Evolutionary conservation across 495 filamentous ascomycete species (phyloP).

Genomic region (Xylaria curta): DNA sequence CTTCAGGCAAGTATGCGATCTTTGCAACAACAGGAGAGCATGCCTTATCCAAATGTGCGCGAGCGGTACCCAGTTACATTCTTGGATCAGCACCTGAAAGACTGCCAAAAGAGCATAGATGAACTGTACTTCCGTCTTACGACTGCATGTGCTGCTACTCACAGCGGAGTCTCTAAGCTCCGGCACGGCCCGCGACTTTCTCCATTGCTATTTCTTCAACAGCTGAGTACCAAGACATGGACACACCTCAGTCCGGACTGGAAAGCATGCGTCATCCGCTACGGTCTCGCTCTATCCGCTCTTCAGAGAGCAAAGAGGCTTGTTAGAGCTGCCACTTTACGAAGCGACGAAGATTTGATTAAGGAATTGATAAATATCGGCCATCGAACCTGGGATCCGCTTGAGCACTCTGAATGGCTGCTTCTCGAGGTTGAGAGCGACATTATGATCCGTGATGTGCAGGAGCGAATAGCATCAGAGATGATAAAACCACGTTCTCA

Average conservation of each 20-base stretch:
- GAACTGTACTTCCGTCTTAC: background rate
- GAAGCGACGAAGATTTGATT: slow-evolving; percentile 46
- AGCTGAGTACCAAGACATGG: background rate
- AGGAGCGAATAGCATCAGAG: slow-evolving; percentile 60
- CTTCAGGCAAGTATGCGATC: slow-evolving; percentile 21
- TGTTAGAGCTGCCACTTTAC: slow-evolving; percentile 19
- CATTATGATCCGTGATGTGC: slow-evolving; percentile 66
- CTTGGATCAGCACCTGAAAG: background rate
- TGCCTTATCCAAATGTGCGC: background rate
- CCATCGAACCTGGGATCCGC: slow-evolving; percentile 60
- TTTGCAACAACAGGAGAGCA: background rate
- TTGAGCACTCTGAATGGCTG: slow-evolving; percentile 60
- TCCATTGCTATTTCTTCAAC: slow-evolving; percentile 24
- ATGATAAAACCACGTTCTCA: slow-evolving; percentile 60
- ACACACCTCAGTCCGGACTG: slow-evolving; percentile 32
- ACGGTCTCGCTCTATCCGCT: slow-evolving; percentile 42
- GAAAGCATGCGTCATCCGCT: slow-evolving; percentile 43
- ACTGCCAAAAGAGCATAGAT: background rate
- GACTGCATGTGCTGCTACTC: background rate
- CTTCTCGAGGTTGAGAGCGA: slow-evolving; percentile 70
- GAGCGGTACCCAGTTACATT: background rate
- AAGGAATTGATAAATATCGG: slow-evolving; percentile 60
- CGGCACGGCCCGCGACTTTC: slow-evolving; percentile 41
- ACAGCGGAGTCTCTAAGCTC: background rate
- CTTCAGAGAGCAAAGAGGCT: slow-evolving; percentile 51